Percentiles rank a stretch among this genome's conserved stretches.
Evolutionary conservation across 1,139 yeast species (phyloP).

Genomic region (Geotrichum histeridarum): DNA sequence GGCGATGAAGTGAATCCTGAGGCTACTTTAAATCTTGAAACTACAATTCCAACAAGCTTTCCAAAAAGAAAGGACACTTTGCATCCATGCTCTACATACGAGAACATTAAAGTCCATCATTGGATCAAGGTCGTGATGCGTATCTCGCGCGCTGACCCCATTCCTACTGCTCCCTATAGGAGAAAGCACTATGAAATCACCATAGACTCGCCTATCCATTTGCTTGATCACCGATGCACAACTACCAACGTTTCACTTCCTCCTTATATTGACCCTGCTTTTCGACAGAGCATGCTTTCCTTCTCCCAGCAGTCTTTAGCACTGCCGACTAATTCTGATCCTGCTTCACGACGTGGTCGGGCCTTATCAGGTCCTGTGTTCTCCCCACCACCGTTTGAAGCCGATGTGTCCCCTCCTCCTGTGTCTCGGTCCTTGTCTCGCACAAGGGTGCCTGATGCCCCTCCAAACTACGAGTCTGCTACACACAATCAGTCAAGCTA

Average conservation of each 20-base stretch:
- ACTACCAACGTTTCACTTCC: constrained; percentile 38
- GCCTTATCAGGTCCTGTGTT: constrained; percentile 15
- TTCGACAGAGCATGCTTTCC: constrained; percentile 13
- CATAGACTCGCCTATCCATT: constrained; percentile 85
- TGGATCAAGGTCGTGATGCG: constrained; percentile 88
- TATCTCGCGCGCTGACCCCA: constrained; percentile 59
- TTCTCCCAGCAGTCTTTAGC: background rate
- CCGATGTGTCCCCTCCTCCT: constrained; percentile 39
- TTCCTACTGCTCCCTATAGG: constrained; percentile 44
- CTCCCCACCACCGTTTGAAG: constrained; percentile 46
- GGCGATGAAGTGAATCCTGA: constrained; percentile 27
- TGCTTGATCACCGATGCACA: constrained; percentile 48
- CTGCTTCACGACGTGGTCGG: background rate
- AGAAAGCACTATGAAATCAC: constrained; percentile 86
- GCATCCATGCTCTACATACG: constrained; percentile 79
- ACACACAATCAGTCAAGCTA: constrained; percentile 3
- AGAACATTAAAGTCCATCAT: constrained; percentile 78
- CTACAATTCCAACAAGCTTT: constrained; percentile 67
- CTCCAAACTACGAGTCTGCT: constrained; percentile 22
- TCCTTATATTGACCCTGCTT: constrained; percentile 29
- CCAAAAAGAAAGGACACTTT: constrained; percentile 46
- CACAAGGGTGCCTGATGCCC: constrained; percentile 21
- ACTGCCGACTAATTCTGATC: background rate
- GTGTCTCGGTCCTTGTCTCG: constrained; percentile 9
- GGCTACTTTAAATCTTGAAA: constrained; percentile 75